Conservation (phyloP, 2,329 filamentous ascomycete species). For the Beauveria scarabaeidicola region DNA sequence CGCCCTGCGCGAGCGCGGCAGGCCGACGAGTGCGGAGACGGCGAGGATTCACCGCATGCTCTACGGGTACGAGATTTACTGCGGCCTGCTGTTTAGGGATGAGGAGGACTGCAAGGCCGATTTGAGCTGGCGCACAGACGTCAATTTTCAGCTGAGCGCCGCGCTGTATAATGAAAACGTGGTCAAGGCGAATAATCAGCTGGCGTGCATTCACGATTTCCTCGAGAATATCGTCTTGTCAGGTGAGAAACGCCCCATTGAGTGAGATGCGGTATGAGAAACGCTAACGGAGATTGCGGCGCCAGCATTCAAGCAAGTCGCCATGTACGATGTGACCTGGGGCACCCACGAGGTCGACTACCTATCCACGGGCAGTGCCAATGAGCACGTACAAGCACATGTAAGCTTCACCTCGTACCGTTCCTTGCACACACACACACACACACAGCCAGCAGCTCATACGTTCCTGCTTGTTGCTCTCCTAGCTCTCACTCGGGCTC, state of each 20-base stretch:
- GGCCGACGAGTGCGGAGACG: neutral
- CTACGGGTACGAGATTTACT: constrained; percentile 3
- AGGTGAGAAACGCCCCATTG: neutral
- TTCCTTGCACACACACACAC: no score
- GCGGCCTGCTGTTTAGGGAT: neutral
- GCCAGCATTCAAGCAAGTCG: neutral
- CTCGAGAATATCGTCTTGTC: neutral
- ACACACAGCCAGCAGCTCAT: no score
- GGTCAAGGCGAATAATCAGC: neutral
- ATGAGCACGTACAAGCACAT: neutral
- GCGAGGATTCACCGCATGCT: neutral
- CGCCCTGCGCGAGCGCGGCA: no score
- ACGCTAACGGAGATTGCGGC: neutral
- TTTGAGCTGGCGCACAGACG: neutral
- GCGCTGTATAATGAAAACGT: neutral
- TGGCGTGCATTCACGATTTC: constrained; percentile 6
- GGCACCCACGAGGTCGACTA: constrained; percentile 3
- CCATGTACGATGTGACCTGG: constrained; percentile 2
- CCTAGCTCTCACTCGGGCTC: constrained; percentile 2
- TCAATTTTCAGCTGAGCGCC: neutral
- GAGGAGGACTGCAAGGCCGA: neutral
- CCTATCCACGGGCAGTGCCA: neutral
- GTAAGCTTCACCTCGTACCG: neutral
- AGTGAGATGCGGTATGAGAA: neutral
- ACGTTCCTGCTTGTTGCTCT: no score